Evolutionary conservation across 495 filamentous ascomycete species (phyloP).

Genomic region (Penicillium fimorum): DNA sequence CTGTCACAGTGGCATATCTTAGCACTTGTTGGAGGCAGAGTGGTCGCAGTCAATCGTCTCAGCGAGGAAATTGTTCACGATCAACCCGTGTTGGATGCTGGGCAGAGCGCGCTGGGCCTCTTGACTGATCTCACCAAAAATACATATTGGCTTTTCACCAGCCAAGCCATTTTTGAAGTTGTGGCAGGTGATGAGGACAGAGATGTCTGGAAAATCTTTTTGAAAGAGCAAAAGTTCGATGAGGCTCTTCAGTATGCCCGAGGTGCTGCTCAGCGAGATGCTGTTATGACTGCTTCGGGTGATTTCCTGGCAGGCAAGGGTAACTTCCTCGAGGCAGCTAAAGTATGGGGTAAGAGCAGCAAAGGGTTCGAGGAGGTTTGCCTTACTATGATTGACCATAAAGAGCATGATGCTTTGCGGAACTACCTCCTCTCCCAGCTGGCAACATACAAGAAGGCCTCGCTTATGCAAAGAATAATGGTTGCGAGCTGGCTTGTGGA

Average conservation of each 20-base stretch:
- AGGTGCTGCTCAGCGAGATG: slow-evolving; percentile 72
- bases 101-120: slow-evolving; percentile 74
- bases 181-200: slow-evolving; percentile 85
- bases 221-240: slow-evolving; percentile 81
- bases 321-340: slow-evolving; percentile 78
- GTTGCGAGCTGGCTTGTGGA: slow-evolving; percentile 94
- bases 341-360: slow-evolving; percentile 88
- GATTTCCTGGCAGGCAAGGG: slow-evolving; percentile 81
- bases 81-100: slow-evolving; percentile 77
- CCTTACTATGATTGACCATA: slow-evolving; percentile 82
- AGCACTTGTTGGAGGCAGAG: slow-evolving; percentile 73
- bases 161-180: slow-evolving; percentile 87
- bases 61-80: slow-evolving; percentile 82
- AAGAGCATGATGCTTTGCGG: slow-evolving; percentile 85
- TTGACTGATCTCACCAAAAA: slow-evolving; percentile 87
- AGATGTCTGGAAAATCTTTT: slow-evolving; percentile 91
- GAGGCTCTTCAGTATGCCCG: slow-evolving; percentile 79
- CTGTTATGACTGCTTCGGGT: slow-evolving; percentile 83
- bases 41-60: slow-evolving; percentile 81
- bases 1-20: slow-evolving; percentile 92
- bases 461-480: slow-evolving; percentile 91
- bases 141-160: slow-evolving; percentile 95
- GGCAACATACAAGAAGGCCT: slow-evolving; percentile 73
- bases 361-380: slow-evolving; percentile 97
- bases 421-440: slow-evolving; percentile 89